Evolutionary conservation across 192 early-diverging fungal species (phyloP).

Genomic region (Coemansia sp.): DNA sequence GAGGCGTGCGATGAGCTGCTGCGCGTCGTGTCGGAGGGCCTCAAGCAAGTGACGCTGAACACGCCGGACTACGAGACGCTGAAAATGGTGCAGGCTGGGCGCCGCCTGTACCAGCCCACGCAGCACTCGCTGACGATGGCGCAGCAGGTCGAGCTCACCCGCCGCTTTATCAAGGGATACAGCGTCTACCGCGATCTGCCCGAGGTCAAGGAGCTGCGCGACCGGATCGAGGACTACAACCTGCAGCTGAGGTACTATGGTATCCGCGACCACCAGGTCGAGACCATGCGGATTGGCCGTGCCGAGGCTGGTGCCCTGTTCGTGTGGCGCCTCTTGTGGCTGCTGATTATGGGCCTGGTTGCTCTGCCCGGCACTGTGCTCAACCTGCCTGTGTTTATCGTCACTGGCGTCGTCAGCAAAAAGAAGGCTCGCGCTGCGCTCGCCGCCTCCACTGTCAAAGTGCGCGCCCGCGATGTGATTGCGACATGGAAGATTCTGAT

Average conservation of each 20-base stretch:
- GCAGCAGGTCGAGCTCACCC: constrained; percentile 85
- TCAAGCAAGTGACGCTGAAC: constrained; percentile 90
- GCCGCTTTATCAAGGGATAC: constrained; percentile 87
- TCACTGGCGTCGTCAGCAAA: constrained; percentile 50
- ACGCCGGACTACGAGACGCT: constrained; percentile 89
- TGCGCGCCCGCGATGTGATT: constrained; percentile 92
- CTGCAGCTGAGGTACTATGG: constrained; percentile 89
- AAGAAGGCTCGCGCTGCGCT: constrained; percentile 71
- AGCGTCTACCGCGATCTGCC: constrained; percentile 80
- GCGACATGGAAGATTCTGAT: constrained; percentile 95
- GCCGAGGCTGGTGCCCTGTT: constrained; percentile 68
- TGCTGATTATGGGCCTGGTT: constrained; percentile 73
- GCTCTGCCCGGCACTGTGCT: constrained; percentile 82
- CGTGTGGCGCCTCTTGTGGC: constrained; percentile 67
- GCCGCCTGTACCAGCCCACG: constrained; percentile 88
- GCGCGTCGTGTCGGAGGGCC: constrained; percentile 72
- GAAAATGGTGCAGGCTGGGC: constrained; percentile 88
- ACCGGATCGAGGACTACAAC: constrained; percentile 84
- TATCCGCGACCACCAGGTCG: constrained; percentile 94
- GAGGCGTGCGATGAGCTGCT: constrained; percentile 81
- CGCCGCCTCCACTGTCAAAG: constrained; percentile 67
- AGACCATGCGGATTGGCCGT: constrained; percentile 72
- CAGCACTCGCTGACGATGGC: constrained; percentile 84
- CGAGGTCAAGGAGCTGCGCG: constrained; percentile 75
- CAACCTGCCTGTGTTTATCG: constrained; percentile 54